Evolutionary conservation across 352 stramenopile genomes (phyloP).

Genomic region (Phytophthora tentaculata): DNA sequence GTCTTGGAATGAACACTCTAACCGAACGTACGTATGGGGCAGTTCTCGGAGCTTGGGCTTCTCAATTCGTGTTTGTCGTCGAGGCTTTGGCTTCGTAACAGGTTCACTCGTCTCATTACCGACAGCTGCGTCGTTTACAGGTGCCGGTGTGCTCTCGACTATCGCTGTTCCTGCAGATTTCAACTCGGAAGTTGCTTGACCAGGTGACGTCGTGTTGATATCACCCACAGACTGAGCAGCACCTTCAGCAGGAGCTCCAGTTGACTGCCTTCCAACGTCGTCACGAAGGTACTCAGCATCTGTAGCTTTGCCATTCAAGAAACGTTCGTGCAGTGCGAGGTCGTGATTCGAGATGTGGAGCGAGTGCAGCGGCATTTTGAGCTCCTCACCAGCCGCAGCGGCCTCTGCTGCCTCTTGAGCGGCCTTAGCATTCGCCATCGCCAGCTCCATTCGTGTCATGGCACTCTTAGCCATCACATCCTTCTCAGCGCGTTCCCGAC

Average conservation of each 20-base stretch:
- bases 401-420: conserved; percentile 20
- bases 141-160: background rate
- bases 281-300: conserved; percentile 69
- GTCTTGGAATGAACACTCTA: conserved; percentile 80
- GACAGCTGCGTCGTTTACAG: conserved; percentile 1
- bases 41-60: conserved; percentile 43
- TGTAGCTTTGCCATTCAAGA: conserved; percentile 65
- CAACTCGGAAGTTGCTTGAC: conserved; percentile 31
- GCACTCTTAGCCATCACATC: conserved; percentile 47
- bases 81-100: conserved; percentile 11
- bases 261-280: conserved; percentile 18
- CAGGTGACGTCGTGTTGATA: conserved; percentile 11
- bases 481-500: conserved; percentile 47
- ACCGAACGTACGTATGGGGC: conserved; percentile 68
- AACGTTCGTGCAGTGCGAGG: conserved; percentile 67
- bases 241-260: background rate
- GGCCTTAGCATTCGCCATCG: conserved; percentile 25
- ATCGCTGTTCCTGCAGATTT: background rate
- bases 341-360: conserved; percentile 83
- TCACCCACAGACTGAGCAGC: background rate
- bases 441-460: conserved; percentile 40
- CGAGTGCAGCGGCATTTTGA: conserved; percentile 51
- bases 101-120: background rate
- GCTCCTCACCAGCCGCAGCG: conserved; percentile 36
- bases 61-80: conserved; percentile 4